Evolutionary conservation across 2,329 filamentous ascomycete species (phyloP), one percentile per base, ranked within the genome.

Genomic region (Catunica adiposa): DNA sequence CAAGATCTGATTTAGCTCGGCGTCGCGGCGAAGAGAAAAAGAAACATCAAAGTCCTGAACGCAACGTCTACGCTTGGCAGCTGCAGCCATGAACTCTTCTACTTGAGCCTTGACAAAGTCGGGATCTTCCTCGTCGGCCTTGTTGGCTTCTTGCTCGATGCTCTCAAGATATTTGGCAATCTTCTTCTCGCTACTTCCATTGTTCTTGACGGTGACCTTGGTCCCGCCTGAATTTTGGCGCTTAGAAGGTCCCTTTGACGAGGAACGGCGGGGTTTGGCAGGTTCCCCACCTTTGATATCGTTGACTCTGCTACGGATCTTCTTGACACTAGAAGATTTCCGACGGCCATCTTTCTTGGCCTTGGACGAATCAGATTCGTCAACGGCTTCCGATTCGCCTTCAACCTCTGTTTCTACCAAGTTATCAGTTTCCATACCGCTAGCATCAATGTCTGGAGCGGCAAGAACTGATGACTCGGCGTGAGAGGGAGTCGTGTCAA

Each of bases 21-120:
- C 66, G 48, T 76, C 71, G 58, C 82, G 73, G 62, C 77, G 72
- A 68, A 84, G 83, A 61, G 79, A 80, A 63, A 83, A 83, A 31
- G 71, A 68, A 20, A 69, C 64, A 63, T 96, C 89, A 0, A 71
- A 68, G 3, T 75, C 71, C 46, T 82, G 76, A 58, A 88, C 73
- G 34, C 87, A 78, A 20, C 82, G 70, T 31, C 79, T 77, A 52
- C 89, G 84, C 68, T 89, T 92, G 59, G 76, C 75, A 37, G 72
- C 62, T 61, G 71, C 71, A 69, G 84, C 65, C 70, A 78, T 66
- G 67, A 75, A 82, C 5, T 71, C 68, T 42, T 71, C 68, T 37
- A 71, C 71, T 42, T 74, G 72, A 8, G 66, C 59, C 1, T 67
- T 63, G 26, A 74, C 70, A 11, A 72, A 65, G 34, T 71, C 69